Conservation (phyloP, 106 monocot genomes). For the Cymbidium sinense region DNA sequence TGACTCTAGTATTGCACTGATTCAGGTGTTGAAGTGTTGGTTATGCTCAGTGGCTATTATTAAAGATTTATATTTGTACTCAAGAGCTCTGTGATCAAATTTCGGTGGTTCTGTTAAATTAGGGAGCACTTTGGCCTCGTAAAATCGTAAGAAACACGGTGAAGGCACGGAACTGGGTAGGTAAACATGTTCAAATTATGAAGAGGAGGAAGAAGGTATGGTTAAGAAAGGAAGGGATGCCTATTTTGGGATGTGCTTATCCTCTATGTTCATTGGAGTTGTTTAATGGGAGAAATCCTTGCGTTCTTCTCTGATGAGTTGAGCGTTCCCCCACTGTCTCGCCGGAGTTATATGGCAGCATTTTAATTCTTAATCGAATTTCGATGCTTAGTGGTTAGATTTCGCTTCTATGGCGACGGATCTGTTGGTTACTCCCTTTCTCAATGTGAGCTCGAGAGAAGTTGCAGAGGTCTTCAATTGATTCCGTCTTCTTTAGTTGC, state of each 20-base stretch:
- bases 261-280: too few relatives aligned
- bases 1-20: background rate
- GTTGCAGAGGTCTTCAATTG: background rate
- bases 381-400: background rate
- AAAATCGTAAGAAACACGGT: background rate
- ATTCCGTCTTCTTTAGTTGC: background rate
- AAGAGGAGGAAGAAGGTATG: constrained; percentile 17
- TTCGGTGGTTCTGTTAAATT: background rate
- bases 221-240: too few relatives aligned
- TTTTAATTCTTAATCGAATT: too few relatives aligned
- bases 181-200: constrained; percentile 17
- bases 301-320: too few relatives aligned
- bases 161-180: constrained; percentile 3
- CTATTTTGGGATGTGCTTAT: too few relatives aligned
- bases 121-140: background rate
- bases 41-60: background rate
- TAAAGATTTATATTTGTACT: background rate
- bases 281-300: too few relatives aligned
- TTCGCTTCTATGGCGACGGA: background rate
- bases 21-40: background rate
- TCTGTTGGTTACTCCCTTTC: background rate
- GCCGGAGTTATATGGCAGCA: background rate
- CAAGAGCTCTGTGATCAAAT: background rate
- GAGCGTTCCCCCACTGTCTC: background rate
- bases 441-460: background rate